Percentiles rank a stretch among this genome's conserved stretches.
phyloP scores from a whole-genome alignment of 2,329 filamentous ascomycete species.

The Xylaria sp. region DNA sequence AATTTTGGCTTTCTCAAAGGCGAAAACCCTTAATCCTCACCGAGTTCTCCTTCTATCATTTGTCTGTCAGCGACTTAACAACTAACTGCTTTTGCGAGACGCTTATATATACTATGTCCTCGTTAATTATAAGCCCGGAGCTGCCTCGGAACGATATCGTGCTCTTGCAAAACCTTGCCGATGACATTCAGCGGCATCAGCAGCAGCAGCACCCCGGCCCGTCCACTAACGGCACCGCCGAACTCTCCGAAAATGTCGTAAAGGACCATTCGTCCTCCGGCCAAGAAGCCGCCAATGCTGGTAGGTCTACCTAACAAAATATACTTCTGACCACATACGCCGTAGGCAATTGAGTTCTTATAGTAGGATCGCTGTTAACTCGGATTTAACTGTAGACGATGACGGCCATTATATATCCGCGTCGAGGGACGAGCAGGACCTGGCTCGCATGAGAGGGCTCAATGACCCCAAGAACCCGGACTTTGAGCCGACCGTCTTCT shows the following conservation, averaged over 20 bases:
- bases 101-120: neutral
- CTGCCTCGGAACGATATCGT: conserved; percentile 46
- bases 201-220: conserved; percentile 14
- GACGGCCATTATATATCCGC: conserved; percentile 12
- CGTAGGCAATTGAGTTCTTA: conserved; percentile 1
- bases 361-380: conserved; percentile 14
- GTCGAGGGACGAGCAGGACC: conserved; percentile 35
- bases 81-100: neutral
- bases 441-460: conserved; percentile 43
- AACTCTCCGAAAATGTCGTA: conserved; percentile 4
- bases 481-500: conserved; percentile 53
- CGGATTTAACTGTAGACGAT: conserved; percentile 10
- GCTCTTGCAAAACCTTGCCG: conserved; percentile 44
- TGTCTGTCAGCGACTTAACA: too few relatives aligned
- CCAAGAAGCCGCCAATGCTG: conserved; percentile 20
- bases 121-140: conserved; percentile 38
- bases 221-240: conserved; percentile 10
- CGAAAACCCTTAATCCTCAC: neutral
- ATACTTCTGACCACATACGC: too few relatives aligned
- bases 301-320: conserved; percentile 23
- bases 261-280: conserved; percentile 8
- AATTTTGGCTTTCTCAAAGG: neutral
- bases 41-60: neutral
- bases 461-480: conserved; percentile 44
- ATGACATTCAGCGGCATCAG: conserved; percentile 40